Conservation (phyloP, 371 early-diverging fungal species). For the Mucor ambiguus region DNA sequence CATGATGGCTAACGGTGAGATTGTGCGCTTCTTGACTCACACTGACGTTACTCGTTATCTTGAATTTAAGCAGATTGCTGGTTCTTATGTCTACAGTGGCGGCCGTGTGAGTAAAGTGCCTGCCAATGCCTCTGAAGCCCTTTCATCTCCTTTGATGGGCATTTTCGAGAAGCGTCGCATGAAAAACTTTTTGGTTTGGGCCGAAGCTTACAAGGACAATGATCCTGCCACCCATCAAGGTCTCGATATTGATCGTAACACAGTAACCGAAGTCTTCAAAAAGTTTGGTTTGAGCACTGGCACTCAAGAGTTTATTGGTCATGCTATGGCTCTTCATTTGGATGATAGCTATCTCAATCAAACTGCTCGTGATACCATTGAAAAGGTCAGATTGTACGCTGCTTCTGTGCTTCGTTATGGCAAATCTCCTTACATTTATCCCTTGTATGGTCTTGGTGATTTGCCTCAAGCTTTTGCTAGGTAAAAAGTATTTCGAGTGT, state of each 20-base stretch:
- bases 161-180: constrained; percentile 96
- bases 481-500: too few relatives aligned
- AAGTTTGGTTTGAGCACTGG: constrained; percentile 93
- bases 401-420: constrained; percentile 94
- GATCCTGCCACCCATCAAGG: constrained; percentile 88
- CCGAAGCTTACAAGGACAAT: constrained; percentile 80
- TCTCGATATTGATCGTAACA: constrained; percentile 70
- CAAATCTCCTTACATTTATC: constrained; percentile 99
- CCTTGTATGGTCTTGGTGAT: constrained; percentile 98
- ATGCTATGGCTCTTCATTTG: constrained; percentile 96
- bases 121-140: constrained; percentile 87
- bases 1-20: constrained; percentile 97
- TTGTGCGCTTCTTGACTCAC: constrained; percentile 85
- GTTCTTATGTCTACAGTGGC: constrained; percentile 93
- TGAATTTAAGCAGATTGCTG: constrained; percentile 97
- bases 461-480: constrained; percentile 99
- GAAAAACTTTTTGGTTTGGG: constrained; percentile 97
- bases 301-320: constrained; percentile 97
- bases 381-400: constrained; percentile 93
- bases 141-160: constrained; percentile 88
- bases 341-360: constrained; percentile 91
- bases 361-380: constrained; percentile 93
- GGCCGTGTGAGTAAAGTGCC: constrained; percentile 97
- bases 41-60: constrained; percentile 98
- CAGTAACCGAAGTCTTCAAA: constrained; percentile 89